phyloP scores from a whole-genome alignment of 2,329 filamentous ascomycete genomes.

The Aspergillus bombycis region DNA sequence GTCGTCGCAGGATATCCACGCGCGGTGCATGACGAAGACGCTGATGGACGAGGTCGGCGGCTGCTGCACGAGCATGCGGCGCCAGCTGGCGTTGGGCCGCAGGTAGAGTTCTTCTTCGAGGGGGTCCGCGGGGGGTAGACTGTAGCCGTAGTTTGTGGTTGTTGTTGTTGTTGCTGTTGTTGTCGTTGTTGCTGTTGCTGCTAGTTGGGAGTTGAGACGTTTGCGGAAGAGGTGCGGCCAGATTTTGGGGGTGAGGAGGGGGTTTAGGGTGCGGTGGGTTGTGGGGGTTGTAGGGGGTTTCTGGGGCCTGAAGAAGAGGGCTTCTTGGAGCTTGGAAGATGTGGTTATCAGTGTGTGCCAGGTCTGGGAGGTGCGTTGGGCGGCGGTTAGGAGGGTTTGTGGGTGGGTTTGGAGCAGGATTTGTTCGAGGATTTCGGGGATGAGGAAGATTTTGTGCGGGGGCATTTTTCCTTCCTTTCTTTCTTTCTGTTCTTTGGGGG shows the following conservation, averaged over 20 bases:
- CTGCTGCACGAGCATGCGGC: background rate
- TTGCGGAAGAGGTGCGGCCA: background rate
- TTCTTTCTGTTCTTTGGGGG: too few relatives aligned
- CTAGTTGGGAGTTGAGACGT: background rate
- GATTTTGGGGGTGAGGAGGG: background rate
- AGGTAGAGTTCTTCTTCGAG: background rate
- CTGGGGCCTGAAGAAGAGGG: background rate
- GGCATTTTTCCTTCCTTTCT: background rate
- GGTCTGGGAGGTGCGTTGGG: background rate
- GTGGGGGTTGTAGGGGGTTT: background rate
- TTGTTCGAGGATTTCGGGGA: slow-evolving; percentile 1
- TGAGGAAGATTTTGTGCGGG: background rate
- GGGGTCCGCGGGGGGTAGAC: background rate
- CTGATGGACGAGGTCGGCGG: background rate
- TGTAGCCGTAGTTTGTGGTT: background rate
- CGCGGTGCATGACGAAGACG: background rate
- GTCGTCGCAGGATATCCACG: background rate
- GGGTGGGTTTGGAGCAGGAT: background rate
- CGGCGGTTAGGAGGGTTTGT: slow-evolving; percentile 1
- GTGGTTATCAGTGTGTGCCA: background rate
- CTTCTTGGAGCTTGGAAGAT: background rate
- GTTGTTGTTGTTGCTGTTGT: too few relatives aligned
- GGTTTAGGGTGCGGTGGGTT: background rate
- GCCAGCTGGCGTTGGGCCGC: background rate
- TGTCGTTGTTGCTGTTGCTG: background rate